Base-by-base conservation (phyloP, 176 grass and related monocot genomes). In the Panicum miliaceum region DNA sequence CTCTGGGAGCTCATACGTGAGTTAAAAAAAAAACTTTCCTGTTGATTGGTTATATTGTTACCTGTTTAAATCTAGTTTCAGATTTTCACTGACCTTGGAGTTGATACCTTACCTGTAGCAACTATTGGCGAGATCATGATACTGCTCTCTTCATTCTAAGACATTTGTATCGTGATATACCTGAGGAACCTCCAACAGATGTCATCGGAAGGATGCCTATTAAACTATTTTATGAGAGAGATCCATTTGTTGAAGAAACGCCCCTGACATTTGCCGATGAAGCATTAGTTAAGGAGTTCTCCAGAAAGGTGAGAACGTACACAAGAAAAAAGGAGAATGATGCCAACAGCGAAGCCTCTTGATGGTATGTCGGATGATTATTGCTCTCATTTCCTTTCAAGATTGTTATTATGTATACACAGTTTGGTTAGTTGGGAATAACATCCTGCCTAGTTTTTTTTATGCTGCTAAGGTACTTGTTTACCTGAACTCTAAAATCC, bases 71-170 rank as follows among this genome's bases (percentile, higher is more conserved):
- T 64, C 2, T 60, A 29, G 58, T 36, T 73, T 53, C 78, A 61
- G 45, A 76, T 65, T 82, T 71, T 64, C 61, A 71, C 73, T 87
- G 61, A 23, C 45, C 14, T 72, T 4, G 65, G 57, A 68, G 18
- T 86, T 19, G 3, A 68, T 74, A 25, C 22, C 32, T 73, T 74
- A 25, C 22, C 32, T 83, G 71, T 86, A 98, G 96, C 66, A 98
- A 98, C 79, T 98, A 98, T 41, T 98, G 93, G 96, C 93, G 96
- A 52, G 96, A 98, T 73, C 81, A 95, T 84, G 96, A 98, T 54
- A 98, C 96, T 45, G 96, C 93, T 12, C 96, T 98, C 56, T 98
- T 98, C 69, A 98, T 98, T 75, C 59, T 98, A 71, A 98, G 93
- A 73, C 96, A 98, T 77, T 56, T 98, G 57, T 98, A 98, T 82